phyloP scores from a whole-genome alignment of 163 green algal genomes.

The Chlamydomonas reinhardtii region DNA sequence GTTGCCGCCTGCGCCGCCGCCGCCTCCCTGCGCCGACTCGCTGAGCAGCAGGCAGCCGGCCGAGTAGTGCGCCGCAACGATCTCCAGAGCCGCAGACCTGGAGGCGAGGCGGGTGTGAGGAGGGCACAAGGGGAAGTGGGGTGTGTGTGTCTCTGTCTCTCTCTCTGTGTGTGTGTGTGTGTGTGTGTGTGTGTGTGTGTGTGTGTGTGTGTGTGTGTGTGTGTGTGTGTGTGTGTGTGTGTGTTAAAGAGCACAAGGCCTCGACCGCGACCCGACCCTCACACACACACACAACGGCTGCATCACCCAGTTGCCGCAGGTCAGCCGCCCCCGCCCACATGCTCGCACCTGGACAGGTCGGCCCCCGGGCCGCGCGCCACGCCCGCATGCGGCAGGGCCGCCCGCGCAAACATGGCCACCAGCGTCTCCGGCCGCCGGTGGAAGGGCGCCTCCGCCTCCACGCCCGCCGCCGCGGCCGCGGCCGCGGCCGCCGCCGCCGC shows the following conservation, averaged over 20 bases:
- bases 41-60: slow-evolving; percentile 81
- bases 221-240: too few species aligned
- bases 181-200: neutral
- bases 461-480: neutral
- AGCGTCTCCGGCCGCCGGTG: slow-evolving; percentile 62
- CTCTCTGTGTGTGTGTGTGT: too few species aligned
- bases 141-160: neutral
- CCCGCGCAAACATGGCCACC: slow-evolving; percentile 68
- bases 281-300: too few species aligned
- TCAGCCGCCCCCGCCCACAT: too few species aligned
- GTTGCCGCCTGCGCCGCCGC: neutral
- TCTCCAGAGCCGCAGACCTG: slow-evolving; percentile 49
- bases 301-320: too few species aligned
- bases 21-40: slow-evolving; percentile 60
- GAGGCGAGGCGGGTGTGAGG: neutral
- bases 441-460: slow-evolving; percentile 21
- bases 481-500: slow-evolving; percentile 6
- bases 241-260: too few species aligned
- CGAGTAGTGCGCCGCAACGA: slow-evolving; percentile 70
- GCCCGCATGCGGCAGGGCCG: slow-evolving; percentile 61
- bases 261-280: too few species aligned
- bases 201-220: neutral
- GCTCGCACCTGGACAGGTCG: slow-evolving; percentile 37
- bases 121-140: too few species aligned
- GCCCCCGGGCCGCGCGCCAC: slow-evolving; percentile 19